Evolutionary conservation across 176 grass and related monocot genomes (phyloP), one percentile per base, ranked within the genome.

Genomic region (Triticum turgidum): DNA sequence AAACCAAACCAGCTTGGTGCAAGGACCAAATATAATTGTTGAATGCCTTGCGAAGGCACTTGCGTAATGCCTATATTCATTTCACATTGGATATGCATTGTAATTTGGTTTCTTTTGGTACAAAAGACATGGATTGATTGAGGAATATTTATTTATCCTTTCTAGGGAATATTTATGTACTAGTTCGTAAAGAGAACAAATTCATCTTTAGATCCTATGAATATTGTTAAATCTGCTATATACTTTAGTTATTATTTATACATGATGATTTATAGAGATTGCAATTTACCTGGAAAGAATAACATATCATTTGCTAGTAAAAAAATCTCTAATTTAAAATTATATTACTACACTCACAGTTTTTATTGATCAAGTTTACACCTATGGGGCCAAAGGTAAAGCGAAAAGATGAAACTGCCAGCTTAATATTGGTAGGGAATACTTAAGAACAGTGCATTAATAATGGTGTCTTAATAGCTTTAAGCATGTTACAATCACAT

Each of bases 101-200:
- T 89, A 99, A 87, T 99, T 99, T 52, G 97, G 97, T 69, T 94
- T 96, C 44, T 96, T 92, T 99, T 99, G 11, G 92, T 99, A 88
- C 94, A 99, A 78, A 99, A 99, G 11, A 99, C 97, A 92, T 99
- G 79, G 81, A 94, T 76, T 77, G 61, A 74, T 76, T 44, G 83
- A 75, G 34, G 29, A n/a, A 54, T 73, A 44, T 13, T 17, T 17
- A 74, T 75, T 75, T 49, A 75, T 7, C 47, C 11, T 75, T 75
- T 49, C 47, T 9, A 73, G 1, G 72, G 42, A 74, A 74, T 45
- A 74, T 75, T 22, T 49, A 21, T 73, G 41, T 83, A 41, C 61
- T 69, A 30, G 29, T 81, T 74, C 51, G 35, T 69, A 67, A 84
- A 66, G 34, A 67, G 27, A 76, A 68, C 39, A 54, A 77, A 77